Evolutionary conservation across 164 flowering plant genomes (phyloP), one percentile per base, ranked within the genome.

Genomic region (Tinospora cordifolia): DNA sequence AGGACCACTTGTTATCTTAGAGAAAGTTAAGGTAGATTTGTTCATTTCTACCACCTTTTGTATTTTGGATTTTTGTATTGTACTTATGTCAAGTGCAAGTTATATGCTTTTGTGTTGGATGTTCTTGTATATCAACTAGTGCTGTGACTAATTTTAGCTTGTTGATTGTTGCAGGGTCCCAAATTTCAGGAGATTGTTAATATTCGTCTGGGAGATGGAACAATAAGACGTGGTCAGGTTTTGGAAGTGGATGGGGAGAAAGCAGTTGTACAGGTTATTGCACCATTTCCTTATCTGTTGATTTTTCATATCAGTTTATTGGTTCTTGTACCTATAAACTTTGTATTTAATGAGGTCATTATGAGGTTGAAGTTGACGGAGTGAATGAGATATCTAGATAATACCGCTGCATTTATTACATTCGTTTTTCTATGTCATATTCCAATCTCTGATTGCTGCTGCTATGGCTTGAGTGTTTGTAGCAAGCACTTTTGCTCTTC

Each of bases 221-320:
- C 94, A 44, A 90, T 82, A 19, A 80, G 98, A 51, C 91, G 99
- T 79, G 99, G 99, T 67, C 97, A 95, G 81, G 98, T 95, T 67
- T 74, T 95, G 41, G 99, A 95, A 82, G 99, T 92, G 65, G 99
- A 95, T 85, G 99, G 96, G 14, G 98, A 95, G 79, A 95, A 89
- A 83, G 99, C 98, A 70, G 94, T 95, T 74, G 98, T 95, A 68
- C 99, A 95, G 97, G 98, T 90, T 63, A 39, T 59, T 6, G 14
- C 46, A 14, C 24, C 51, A 65, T 62, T 59, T 38, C 62, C 36
- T 63, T 8, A 54, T 19, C 60, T 54, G 22, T 7, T 54, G 22
- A 22, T 8, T 54, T 17, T 15, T 19, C 7, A 8, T 19, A 54
- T 21, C 60, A 8, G 6, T 54, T 8, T 4, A 17, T 21, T 8